These are phyloP conservation scores for Coniochaeta ligniaria DNA, from an alignment of 2,329 filamentous ascomycete genomes.

Conservation along the genomic window DNA sequence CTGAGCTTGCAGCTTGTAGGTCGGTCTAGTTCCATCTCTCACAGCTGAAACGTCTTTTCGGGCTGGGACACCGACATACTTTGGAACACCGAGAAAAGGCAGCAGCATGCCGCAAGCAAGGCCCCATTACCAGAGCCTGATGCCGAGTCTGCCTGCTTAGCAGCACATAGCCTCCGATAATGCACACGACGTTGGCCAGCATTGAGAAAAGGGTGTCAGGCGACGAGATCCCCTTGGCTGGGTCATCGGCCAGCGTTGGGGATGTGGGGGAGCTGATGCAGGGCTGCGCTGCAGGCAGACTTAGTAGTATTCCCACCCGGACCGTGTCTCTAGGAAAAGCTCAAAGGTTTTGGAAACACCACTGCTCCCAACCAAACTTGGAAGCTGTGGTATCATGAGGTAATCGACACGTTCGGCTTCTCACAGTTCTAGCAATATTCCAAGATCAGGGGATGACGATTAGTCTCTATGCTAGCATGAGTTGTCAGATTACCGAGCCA, in stretches of 20 bases:
- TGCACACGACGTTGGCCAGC: too few relatives aligned
- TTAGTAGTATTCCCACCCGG: background rate
- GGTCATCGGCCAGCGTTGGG: background rate
- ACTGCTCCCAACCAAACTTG: background rate
- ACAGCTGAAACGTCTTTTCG: background rate
- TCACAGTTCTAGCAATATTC: too few relatives aligned
- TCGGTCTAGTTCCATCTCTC: background rate
- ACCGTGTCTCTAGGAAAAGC: background rate
- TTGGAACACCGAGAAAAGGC: background rate
- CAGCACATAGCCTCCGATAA: background rate
- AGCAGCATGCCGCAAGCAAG: background rate
- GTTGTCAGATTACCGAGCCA: too few relatives aligned
- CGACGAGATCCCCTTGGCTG: too few relatives aligned
- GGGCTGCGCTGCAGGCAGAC: background rate
- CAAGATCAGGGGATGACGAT: too few relatives aligned
- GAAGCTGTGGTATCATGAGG: too few relatives aligned
- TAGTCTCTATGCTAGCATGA: too few relatives aligned
- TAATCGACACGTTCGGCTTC: too few relatives aligned
- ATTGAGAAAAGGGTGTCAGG: too few relatives aligned
- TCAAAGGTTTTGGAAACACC: too few relatives aligned
- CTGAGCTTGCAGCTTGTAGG: background rate
- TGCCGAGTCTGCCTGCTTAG: background rate
- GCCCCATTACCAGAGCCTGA: background rate
- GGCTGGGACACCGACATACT: background rate
- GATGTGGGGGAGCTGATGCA: background rate